These are phyloP conservation scores for Turnera subulata DNA, from an alignment of 345 rosid genomes.

Conservation along the genomic window DNA sequence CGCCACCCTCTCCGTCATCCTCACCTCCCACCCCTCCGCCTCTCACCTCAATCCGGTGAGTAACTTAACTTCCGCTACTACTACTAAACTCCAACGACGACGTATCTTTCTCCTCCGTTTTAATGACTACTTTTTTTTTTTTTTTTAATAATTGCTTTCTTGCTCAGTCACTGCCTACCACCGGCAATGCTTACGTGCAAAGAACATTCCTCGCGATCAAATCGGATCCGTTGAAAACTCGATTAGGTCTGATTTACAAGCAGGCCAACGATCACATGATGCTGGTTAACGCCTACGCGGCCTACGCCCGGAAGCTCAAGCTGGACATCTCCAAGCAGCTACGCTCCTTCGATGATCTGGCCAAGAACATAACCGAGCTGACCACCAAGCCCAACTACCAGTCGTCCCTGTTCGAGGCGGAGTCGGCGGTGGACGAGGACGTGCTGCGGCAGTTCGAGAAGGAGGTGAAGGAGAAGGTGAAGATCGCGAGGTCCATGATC, in stretches of 20 bases:
- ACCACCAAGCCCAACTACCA: constrained; percentile 45
- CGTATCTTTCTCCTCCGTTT: background rate
- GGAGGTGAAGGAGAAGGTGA: constrained; percentile 87
- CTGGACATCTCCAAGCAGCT: constrained; percentile 77
- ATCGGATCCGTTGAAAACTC: constrained; percentile 76
- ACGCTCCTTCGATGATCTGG: constrained; percentile 67
- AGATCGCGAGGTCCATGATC: constrained; percentile 61
- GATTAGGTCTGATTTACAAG: constrained; percentile 79
- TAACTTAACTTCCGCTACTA: background rate
- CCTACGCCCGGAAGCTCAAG: constrained; percentile 93
- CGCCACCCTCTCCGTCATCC: constrained; percentile 67
- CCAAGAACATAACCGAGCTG: constrained; percentile 58
- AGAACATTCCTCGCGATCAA: constrained; percentile 64
- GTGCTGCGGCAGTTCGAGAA: constrained; percentile 72
- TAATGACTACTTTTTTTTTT: background rate
- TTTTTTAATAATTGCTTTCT: constrained; percentile 9
- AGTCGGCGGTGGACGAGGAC: constrained; percentile 63
- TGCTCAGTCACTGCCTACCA: constrained; percentile 45
- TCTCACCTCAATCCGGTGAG: constrained; percentile 48
- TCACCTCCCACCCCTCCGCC: constrained; percentile 49
- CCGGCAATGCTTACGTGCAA: constrained; percentile 60
- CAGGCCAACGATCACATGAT: constrained; percentile 84
- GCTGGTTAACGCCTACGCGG: constrained; percentile 76
- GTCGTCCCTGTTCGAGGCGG: constrained; percentile 40
- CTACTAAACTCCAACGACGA: background rate